Evolutionary conservation across 2,329 filamentous ascomycete genomes (phyloP).

Genomic region (Neofusicoccum cordaticola): DNA sequence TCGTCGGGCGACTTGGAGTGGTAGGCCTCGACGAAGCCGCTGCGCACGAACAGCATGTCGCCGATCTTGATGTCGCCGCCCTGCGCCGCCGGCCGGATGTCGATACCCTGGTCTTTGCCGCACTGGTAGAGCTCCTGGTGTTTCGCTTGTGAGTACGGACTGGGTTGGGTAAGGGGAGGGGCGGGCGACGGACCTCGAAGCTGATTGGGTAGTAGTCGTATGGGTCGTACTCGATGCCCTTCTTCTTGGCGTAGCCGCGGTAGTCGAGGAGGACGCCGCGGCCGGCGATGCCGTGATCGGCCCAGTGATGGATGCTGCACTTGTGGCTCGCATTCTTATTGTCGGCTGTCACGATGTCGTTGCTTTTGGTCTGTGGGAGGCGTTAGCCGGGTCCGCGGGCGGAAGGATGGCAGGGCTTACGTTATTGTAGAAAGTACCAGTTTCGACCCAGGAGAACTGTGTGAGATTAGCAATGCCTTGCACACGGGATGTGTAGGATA

Average conservation of each 20-base stretch:
- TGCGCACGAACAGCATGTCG: slow-evolving; percentile 46
- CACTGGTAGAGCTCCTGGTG: slow-evolving; percentile 52
- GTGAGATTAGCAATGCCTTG: not conserved
- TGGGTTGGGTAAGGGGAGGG: too few relatives aligned
- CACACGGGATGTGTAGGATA: not conserved
- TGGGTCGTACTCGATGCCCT: slow-evolving; percentile 43
- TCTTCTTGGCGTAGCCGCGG: slow-evolving; percentile 39
- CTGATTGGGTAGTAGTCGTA: slow-evolving; percentile 43
- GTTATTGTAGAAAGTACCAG: slow-evolving; percentile 42
- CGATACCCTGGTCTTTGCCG: slow-evolving; percentile 58
- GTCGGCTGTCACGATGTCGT: slow-evolving; percentile 38
- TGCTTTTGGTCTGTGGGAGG: slow-evolving; percentile 28
- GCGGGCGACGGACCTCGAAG: slow-evolving; percentile 25
- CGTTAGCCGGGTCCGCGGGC: not conserved
- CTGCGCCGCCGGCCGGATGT: slow-evolving; percentile 55
- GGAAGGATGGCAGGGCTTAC: slow-evolving; percentile 20
- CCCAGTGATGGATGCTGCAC: slow-evolving; percentile 46
- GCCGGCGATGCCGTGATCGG: slow-evolving; percentile 45
- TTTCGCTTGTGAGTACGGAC: too few relatives aligned
- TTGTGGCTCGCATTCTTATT: slow-evolving; percentile 42
- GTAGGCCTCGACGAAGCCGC: slow-evolving; percentile 61
- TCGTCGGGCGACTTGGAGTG: slow-evolving; percentile 42
- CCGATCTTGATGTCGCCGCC: slow-evolving; percentile 58
- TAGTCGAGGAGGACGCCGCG: slow-evolving; percentile 47
- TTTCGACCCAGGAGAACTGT: slow-evolving; percentile 38